Evolutionary conservation across 2,329 filamentous ascomycete genomes (phyloP), one percentile per base, ranked within the genome.

Genomic region (Penicillium sumatraense): DNA sequence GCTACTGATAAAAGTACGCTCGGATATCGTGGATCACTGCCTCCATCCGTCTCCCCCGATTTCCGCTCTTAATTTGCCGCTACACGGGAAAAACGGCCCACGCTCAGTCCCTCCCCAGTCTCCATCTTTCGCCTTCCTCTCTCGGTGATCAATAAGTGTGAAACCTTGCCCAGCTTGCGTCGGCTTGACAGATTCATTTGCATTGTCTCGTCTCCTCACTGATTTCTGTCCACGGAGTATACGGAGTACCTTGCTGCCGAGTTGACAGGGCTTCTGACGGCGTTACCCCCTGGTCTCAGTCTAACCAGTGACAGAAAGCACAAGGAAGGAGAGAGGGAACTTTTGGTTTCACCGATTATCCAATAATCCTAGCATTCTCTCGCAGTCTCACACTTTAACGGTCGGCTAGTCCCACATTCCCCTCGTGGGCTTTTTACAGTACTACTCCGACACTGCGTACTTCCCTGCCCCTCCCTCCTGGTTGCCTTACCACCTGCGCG

Each of bases 1-100:
- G 23, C 23, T 46, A n/a, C n/a, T n/a, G n/a, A n/a, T n/a, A n/a
- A 47, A 24, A 40, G 27, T 49, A 52, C 56, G 36, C 52, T 56
- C 53, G 33, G 45, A 49, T 40, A 26, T 27, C 36, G 31, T 52
- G 24, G 16, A 21, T 21, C 31, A 36, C 13, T 31, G 8, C 26
- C 27, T 24, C 5, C 26, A n/a, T 31, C 27, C 27, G 20, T 24
- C 42, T 31, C 24, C 42, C 36, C 42, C 36, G 24, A 36, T 38
- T 41, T 26, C 10, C 48, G 24, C 27, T 9, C 16, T 16, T n/a
- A 44, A 24, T 6, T 42, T 42, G 38, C 10, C 42, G 35, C 44
- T 47, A 46, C 26, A 29, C 49, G 24, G 31, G 20, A 24, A 48
- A 44, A 57, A 51, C 50, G 41, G 54, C 26, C 31, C 33, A 47